Percentiles rank a stretch among this genome's conserved stretches.
phyloP scores from a whole-genome alignment of 352 stramenopile genomes.

The Phytophthora kernoviae region DNA sequence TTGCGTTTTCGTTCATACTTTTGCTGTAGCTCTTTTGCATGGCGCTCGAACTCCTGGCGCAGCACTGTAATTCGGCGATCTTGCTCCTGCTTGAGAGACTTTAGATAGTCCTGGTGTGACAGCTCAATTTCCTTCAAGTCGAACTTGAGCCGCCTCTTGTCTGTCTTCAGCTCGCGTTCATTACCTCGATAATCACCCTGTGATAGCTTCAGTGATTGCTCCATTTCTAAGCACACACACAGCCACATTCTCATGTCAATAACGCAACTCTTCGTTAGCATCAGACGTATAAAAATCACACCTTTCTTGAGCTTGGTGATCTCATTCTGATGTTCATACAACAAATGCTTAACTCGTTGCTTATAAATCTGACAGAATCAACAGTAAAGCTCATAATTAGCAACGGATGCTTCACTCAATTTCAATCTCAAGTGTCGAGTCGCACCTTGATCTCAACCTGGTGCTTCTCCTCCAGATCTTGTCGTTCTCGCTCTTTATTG shows the following conservation, averaged over 20 bases:
- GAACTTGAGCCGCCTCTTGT: conserved; percentile 89
- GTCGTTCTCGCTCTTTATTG: conserved; percentile 95
- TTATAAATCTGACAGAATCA: conserved; percentile 85
- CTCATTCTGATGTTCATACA: conserved; percentile 96
- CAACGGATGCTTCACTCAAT: background rate
- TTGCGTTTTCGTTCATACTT: conserved; percentile 88
- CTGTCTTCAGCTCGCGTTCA: conserved; percentile 89
- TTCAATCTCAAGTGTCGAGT: no score
- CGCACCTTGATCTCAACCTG: conserved; percentile 94
- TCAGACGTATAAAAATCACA: conserved; percentile 5
- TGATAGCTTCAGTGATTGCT: conserved; percentile 88
- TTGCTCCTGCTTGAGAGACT: conserved; percentile 92
- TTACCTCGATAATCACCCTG: conserved; percentile 91
- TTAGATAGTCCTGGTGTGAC: conserved; percentile 92
- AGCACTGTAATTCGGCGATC: conserved; percentile 92
- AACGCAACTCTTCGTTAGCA: no score
- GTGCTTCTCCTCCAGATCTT: conserved; percentile 96
- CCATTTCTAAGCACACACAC: conserved; percentile 51
- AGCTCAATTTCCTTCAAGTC: conserved; percentile 93
- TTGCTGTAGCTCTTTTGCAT: conserved; percentile 91
- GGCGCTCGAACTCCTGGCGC: conserved; percentile 91
- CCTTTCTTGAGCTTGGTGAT: conserved; percentile 90
- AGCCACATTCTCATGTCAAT: background rate
- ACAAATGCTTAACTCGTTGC: conserved; percentile 95
- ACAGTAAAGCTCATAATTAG: background rate